Evolutionary conservation across 1,284 basidiomycete species (phyloP), one percentile per base, ranked within the genome.

Genomic region (Apiotrichum domesticum): DNA sequence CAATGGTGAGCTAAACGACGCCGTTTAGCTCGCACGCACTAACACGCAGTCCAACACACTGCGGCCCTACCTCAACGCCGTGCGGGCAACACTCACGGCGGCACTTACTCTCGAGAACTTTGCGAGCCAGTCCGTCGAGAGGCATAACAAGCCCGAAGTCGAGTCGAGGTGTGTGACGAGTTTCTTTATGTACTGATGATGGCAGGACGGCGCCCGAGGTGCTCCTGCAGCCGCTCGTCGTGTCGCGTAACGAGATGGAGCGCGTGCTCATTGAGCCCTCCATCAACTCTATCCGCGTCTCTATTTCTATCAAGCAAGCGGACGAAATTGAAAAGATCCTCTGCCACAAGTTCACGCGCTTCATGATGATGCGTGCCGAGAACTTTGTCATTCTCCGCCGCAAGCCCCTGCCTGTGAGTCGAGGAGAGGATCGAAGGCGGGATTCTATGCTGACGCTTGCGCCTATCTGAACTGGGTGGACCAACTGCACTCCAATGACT

Each of bases 331-430:
- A 99, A 76, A 85, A 88, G 58, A 96, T 98, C 66, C 80, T 99
- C 45, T 96, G 92, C 72, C 91, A 97, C 80, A 94, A 98, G 77
- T 98, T 99, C 75, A 96, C 93, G n/a, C 83, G 96, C 48, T 99
- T 99, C 81, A 88, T 98, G 86, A 98, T 93, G 87, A 92, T 95
- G 80, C 82, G 96, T 51, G 96, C 96, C 15, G 96, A 99, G 79
- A 89, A 85, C 75, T 99, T 99, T 74, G 85, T 99, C 55, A 90
- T 99, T 64, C 81, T 99, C 68, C 84, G 96, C 71, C 83, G 96
- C 75, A 96, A 95, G 76, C 91, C 96, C 15, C 87, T 98, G 48
- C 81, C 84, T 61, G 91, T 90, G 67, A 70, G 84, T 79, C n/a
- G 3, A 2, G 21, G 21, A 21, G 21, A 21, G 21, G 21, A 21